Conservation (phyloP, 1,284 basidiomycete species). For the Abortiporus biennis region DNA sequence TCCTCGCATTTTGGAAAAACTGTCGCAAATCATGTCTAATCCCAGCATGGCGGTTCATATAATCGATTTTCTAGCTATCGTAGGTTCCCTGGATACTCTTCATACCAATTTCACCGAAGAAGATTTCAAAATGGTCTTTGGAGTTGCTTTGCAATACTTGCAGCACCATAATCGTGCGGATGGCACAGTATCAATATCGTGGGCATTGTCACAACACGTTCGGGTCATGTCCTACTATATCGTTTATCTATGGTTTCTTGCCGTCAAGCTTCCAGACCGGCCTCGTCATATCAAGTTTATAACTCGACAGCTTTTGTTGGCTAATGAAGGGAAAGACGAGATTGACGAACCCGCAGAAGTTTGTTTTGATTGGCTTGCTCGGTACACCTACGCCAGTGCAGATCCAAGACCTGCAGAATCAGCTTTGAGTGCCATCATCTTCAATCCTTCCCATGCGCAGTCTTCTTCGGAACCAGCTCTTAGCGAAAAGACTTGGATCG, state of each 20-base stretch:
- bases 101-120: conserved; percentile 92
- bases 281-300: conserved; percentile 84
- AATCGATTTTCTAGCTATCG: conserved; percentile 85
- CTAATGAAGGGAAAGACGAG: conserved; percentile 72
- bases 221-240: conserved; percentile 91
- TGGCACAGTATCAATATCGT: conserved; percentile 58
- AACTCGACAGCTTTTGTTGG: conserved; percentile 81
- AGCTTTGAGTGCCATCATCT: conserved; percentile 69
- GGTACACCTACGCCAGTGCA: conserved; percentile 92
- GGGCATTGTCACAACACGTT: conserved; percentile 94
- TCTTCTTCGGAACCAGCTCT: conserved; percentile 33
- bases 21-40: conserved; percentile 94
- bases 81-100: conserved; percentile 75
- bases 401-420: conserved; percentile 87
- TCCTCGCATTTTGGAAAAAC: conserved; percentile 78
- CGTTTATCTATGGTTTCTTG: conserved; percentile 95
- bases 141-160: conserved; percentile 92
- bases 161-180: conserved; percentile 81
- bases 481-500: conserved; percentile 78
- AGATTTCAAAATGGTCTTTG: conserved; percentile 94
- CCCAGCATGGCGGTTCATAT: conserved; percentile 94
- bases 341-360: conserved; percentile 93
- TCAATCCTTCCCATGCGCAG: conserved; percentile 37
- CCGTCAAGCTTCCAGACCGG: conserved; percentile 82
- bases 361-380: conserved; percentile 95